Conservation (phyloP, 768 basidiomycete genomes). For the Austroboletus festivus region DNA sequence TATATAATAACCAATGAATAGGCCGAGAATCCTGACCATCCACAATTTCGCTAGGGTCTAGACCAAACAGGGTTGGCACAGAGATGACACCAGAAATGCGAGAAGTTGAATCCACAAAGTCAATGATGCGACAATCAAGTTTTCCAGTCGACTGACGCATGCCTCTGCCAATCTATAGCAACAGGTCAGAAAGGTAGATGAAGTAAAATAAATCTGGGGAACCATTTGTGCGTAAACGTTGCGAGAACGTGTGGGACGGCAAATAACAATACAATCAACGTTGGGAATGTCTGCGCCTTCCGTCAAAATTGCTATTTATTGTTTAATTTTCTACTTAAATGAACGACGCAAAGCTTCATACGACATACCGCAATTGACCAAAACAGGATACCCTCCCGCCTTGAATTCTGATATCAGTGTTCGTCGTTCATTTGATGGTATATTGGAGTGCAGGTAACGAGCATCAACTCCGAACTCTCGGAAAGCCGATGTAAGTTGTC, state of each 20-base stretch:
- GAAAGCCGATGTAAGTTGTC: constrained; percentile 69
- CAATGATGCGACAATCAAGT: constrained; percentile 80
- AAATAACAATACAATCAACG: constrained; percentile 87
- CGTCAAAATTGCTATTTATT: constrained; percentile 66
- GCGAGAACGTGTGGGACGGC: constrained; percentile 82
- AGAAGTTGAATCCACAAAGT: constrained; percentile 78
- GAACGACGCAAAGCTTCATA: background rate
- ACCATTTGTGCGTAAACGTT: constrained; percentile 96
- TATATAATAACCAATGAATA: background rate
- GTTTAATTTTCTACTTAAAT: background rate
- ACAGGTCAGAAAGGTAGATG: constrained; percentile 1
- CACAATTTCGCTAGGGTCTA: constrained; percentile 64
- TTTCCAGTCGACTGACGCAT: constrained; percentile 89
- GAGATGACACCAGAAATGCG: constrained; percentile 72
- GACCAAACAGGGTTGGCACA: constrained; percentile 79
- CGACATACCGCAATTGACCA: constrained; percentile 81
- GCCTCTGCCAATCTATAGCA: constrained; percentile 81
- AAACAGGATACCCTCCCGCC: constrained; percentile 72
- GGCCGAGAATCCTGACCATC: constrained; percentile 45
- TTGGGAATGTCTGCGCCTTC: constrained; percentile 95
- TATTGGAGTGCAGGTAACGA: constrained; percentile 70
- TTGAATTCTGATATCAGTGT: constrained; percentile 65
- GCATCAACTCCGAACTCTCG: constrained; percentile 79
- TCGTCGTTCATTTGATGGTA: constrained; percentile 60
- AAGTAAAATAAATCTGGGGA: background rate